Conservation (phyloP, 768 basidiomycete genomes). For the Holtermannia corniformis region DNA sequence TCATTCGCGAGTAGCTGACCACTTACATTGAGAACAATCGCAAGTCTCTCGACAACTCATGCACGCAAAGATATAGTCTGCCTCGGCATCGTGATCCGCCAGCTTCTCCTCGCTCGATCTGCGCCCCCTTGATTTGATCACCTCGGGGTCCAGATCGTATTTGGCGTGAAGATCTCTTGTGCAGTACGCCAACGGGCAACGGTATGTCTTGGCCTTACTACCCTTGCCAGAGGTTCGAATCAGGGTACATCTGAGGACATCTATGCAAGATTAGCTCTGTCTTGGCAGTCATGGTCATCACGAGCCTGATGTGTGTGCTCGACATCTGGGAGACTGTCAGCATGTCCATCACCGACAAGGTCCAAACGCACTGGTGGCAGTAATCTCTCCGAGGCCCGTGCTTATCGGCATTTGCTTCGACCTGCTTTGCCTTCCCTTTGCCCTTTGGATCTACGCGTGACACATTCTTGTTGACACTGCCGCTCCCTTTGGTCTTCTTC, state of each 20-base stretch:
- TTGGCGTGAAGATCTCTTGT: slow-evolving; percentile 7
- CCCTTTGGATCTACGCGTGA: too few relatives aligned
- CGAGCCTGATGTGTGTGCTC: background rate
- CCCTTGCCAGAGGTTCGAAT: background rate
- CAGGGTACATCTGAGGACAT: background rate
- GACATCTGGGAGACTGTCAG: background rate
- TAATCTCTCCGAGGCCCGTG: too few relatives aligned
- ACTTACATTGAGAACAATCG: slow-evolving; percentile 18
- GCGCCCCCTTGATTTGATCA: background rate
- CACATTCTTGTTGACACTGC: too few relatives aligned
- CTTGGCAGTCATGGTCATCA: background rate
- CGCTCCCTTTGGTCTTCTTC: too few relatives aligned
- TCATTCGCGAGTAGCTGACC: background rate
- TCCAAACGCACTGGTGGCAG: background rate
- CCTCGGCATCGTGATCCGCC: background rate
- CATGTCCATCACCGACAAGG: too few relatives aligned
- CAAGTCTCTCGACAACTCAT: slow-evolving; percentile 16
- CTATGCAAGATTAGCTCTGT: background rate
- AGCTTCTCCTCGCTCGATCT: background rate
- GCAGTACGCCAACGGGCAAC: slow-evolving; percentile 18
- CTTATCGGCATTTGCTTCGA: background rate
- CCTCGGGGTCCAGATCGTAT: slow-evolving; percentile 5
- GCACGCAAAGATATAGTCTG: slow-evolving; percentile 8
- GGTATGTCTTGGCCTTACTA: background rate
- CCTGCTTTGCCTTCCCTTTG: background rate